Percentiles rank a stretch among this genome's conserved stretches.
These are phyloP conservation scores for Aspergillus flavus DNA, from an alignment of 2,329 filamentous ascomycete species.

Conservation along the genomic window DNA sequence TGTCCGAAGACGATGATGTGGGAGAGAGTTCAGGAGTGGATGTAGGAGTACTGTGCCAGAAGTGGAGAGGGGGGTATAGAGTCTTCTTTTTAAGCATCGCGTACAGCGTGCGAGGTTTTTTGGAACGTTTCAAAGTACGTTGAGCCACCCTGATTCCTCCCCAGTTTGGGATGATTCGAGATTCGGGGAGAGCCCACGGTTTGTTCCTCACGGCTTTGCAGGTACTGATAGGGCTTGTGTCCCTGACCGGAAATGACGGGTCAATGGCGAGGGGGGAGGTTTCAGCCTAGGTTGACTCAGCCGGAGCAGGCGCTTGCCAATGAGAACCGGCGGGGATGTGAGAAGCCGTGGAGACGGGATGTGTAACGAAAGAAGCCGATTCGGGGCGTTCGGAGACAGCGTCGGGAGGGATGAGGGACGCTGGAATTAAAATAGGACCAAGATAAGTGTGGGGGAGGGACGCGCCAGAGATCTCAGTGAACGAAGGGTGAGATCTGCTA, in stretches of 20 bases:
- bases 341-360: conserved; percentile 17
- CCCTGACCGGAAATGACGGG: not conserved
- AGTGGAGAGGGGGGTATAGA: conserved; percentile 36
- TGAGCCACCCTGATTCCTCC: conserved; percentile 16
- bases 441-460: conserved; percentile 2
- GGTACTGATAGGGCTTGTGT: not conserved
- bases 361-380: conserved; percentile 14
- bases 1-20: conserved; percentile 43
- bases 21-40: conserved; percentile 50
- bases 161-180: conserved; percentile 13
- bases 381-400: conserved; percentile 5
- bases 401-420: conserved; percentile 1
- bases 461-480: conserved; percentile 11
- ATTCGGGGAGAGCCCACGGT: not conserved
- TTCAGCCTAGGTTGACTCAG: not conserved
- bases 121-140: conserved; percentile 14
- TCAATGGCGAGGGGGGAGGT: not conserved
- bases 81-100: conserved; percentile 45
- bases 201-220: not conserved
- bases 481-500: conserved; percentile 17
- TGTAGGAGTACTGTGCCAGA: conserved; percentile 44
- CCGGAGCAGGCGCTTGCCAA: not conserved
- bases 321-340: conserved; percentile 10
- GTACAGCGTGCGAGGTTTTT: conserved; percentile 32
- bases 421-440: conserved; percentile 7